Evolutionary conservation across 2,329 filamentous ascomycete genomes (phyloP), one percentile per base, ranked within the genome.

Genomic region (Apiospora rasikravindrae): DNA sequence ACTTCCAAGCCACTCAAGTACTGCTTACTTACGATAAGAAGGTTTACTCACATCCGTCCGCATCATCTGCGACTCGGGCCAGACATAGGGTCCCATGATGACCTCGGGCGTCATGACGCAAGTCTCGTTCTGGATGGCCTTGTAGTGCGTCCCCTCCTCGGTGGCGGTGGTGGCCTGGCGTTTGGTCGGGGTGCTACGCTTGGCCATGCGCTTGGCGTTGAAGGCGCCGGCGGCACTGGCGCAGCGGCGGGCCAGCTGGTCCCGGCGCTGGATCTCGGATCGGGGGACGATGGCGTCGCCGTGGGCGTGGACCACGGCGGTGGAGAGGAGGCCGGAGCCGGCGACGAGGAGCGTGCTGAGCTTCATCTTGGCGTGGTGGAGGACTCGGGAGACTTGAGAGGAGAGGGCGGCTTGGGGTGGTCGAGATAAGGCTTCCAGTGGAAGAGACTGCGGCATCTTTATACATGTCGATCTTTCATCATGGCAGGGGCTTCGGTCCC

Each of bases 61-160:
- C 16, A 66, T 66, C 29, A 66, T 40, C n/a, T 66, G 61, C 16
- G 61, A 66, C 61, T 24, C 24, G 33, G 61, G 33, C 61, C 61
- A 67, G 19, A 67, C 33, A 19, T 67, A 67, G 10, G 33, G 61
- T 4, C 61, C 61, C 61, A 67, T 67, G 61, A 67, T 42, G 61
- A 67, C 61, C 40, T 67, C 61, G 33, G 61, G 61, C 61, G 61
- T 24, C 61, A 67, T 40, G 33, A 67, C 61, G 14, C 61, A 67
- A 8, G 33, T 67, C 33, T 67, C 61, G 33, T 67, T 42, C 33
- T 67, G 61, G 33, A 67, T 67, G 33, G 19, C 4, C 33, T 67
- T 67, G 61, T 42, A 67, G 40, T 67, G 61, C 61, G 33, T 67
- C 33, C 24, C 61, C 19, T 19, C 61, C 22, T 40, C 61, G 33